Evolutionary conservation across 495 filamentous ascomycete genomes (phyloP).

Genomic region (Mytilinidion resinicola): DNA sequence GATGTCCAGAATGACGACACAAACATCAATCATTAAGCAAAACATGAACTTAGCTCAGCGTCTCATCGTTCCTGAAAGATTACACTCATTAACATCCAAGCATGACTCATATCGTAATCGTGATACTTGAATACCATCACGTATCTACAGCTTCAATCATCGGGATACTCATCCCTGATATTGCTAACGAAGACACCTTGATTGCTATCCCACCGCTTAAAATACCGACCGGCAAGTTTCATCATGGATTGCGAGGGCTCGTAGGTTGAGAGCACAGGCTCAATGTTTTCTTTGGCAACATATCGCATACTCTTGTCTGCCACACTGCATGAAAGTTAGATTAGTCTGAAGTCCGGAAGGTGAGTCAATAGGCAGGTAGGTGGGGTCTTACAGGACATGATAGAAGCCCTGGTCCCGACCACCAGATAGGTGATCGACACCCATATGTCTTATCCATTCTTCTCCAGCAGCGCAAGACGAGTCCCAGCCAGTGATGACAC

Average conservation of each 20-base stretch:
- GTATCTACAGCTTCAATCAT: slow-evolving; percentile 49
- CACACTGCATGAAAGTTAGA: slow-evolving; percentile 44
- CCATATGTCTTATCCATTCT: slow-evolving; percentile 52
- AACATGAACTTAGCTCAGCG: too few species aligned
- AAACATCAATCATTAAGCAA: too few species aligned
- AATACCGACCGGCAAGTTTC: slow-evolving; percentile 73
- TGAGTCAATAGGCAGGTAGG: background rate
- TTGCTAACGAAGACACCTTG: slow-evolving; percentile 74
- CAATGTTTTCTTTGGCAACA: slow-evolving; percentile 85
- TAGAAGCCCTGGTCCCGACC: slow-evolving; percentile 78
- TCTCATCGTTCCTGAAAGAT: too few species aligned
- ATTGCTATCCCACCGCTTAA: slow-evolving; percentile 76
- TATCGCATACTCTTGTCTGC: slow-evolving; percentile 66
- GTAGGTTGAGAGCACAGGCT: slow-evolving; percentile 45
- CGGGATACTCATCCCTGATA: slow-evolving; percentile 75
- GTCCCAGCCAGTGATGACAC: slow-evolving; percentile 85
- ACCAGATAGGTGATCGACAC: slow-evolving; percentile 52
- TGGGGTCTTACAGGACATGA: slow-evolving; percentile 64
- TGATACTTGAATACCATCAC: too few species aligned
- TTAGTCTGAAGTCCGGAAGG: background rate
- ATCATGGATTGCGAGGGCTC: slow-evolving; percentile 51
- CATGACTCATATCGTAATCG: too few species aligned
- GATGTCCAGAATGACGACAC: too few species aligned
- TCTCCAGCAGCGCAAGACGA: slow-evolving; percentile 52
- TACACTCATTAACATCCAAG: too few species aligned